A percentile compares a stretch with the other conserved stretches of the same genome.
Conservation (phyloP, 1,284 basidiomycete species). For the Rhizoctonia solani region DNA sequence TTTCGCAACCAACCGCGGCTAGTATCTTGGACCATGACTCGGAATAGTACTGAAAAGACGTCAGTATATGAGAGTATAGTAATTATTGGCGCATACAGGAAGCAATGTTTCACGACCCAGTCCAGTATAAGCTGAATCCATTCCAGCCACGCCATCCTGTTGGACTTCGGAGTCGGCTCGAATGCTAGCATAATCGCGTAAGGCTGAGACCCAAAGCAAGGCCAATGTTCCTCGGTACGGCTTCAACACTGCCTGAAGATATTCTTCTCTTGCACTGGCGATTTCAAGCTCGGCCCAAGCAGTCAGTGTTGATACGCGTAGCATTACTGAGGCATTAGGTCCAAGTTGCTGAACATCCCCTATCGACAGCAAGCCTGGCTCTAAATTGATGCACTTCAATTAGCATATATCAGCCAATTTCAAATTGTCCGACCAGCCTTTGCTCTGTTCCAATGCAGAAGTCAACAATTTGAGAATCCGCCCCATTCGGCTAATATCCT, state of each 20-base stretch:
- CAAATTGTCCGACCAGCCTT: constrained; percentile 55
- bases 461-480: constrained; percentile 90
- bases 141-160: constrained; percentile 66
- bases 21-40: constrained; percentile 84
- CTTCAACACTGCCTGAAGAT: constrained; percentile 81
- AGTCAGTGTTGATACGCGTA: constrained; percentile 89
- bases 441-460: constrained; percentile 86
- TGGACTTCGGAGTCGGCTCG: constrained; percentile 85
- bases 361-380: constrained; percentile 79
- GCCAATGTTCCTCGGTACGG: constrained; percentile 79
- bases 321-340: constrained; percentile 93
- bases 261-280: constrained; percentile 72
- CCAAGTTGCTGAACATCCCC: constrained; percentile 88
- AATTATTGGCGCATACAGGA: constrained; percentile 62
- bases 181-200: constrained; percentile 92
- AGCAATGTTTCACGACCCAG: constrained; percentile 88
- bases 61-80: background rate
- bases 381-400: constrained; percentile 49
- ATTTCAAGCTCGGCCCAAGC: constrained; percentile 96
- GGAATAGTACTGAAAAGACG: constrained; percentile 73
- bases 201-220: constrained; percentile 84
- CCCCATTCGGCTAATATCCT: constrained; percentile 88
- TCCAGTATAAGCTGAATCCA: constrained; percentile 84
- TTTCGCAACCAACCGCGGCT: constrained; percentile 82
- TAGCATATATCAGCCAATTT: background rate